Evolutionary conservation across 164 flowering plant genomes (phyloP), one percentile per base, ranked within the genome.

Genomic region (Santalum album): DNA sequence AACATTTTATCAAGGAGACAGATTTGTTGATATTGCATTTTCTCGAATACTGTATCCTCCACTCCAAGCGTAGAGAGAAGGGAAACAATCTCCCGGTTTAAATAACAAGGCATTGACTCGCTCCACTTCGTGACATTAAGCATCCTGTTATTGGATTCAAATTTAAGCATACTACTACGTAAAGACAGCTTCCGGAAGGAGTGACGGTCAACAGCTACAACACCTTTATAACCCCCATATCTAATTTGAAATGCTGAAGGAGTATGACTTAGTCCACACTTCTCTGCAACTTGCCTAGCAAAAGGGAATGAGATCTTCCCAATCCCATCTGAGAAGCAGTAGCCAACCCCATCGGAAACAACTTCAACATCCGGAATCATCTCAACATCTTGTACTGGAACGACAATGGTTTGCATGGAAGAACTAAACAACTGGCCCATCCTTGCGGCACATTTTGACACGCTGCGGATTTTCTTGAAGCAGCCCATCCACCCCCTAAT

Each of bases 291-390:
- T 56, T 77, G 76, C 58, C 67, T 65, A 21, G 95, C 95, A 70
- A 90, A 87, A 5, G 80, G 53, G 21, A 58, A 58, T 2, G 92
- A 87, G 25, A 90, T 81, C 64, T 90, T 94, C 16, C 99, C 99
- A 51, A 94, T 94, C 1, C 97, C 99, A 70, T 94, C 99, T 2
- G 99, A 90, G 69, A 94, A 94, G 70, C 99, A 94, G 51, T 90
- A 87, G 39, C 51, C 51, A 23, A 83, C 60, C 25, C 87, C 92
- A 65, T 87, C 82, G 52, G 75, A 36, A 22, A 57, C 64, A 29
- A 71, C 72, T 70, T 94, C 96, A 48, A 90, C 49, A 57, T 92
- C 99, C 29, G 95, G 90, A 72, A 89, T 85, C 20, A 63, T 64
- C 60, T 82, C 85, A 15, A 89, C 82, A 47, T 90, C 84, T 26